Evolutionary conservation across 495 filamentous ascomycete genomes (phyloP).

Genomic region (Letharia lupina): DNA sequence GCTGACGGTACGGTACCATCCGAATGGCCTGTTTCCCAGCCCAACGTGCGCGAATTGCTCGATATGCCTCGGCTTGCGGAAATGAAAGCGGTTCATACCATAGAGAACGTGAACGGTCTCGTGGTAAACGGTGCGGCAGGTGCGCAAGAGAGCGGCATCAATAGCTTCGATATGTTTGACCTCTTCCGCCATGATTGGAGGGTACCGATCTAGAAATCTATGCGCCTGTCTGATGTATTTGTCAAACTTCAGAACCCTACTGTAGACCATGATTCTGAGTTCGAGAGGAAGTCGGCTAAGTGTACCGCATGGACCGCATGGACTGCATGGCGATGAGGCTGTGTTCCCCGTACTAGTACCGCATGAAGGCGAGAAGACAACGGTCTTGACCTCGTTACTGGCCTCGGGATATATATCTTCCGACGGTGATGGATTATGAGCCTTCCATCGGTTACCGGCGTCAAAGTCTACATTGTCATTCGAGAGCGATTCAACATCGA

Average conservation of each 20-base stretch:
- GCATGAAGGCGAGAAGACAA: not conserved
- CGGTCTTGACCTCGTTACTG: not conserved
- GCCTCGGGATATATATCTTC: too few relatives aligned
- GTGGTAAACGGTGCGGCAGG: not conserved
- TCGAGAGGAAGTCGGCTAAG: not conserved
- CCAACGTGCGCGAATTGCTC: not conserved
- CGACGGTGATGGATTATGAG: too few relatives aligned
- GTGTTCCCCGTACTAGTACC: not conserved
- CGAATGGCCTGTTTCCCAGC: not conserved
- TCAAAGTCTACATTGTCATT: not conserved
- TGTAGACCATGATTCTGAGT: not conserved
- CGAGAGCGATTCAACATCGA: not conserved
- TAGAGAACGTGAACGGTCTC: not conserved
- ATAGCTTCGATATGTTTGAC: not conserved
- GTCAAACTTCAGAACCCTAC: not conserved
- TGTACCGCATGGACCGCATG: not conserved
- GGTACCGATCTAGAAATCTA: not conserved
- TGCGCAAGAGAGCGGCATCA: constrained; percentile 1
- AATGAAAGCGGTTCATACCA: not conserved
- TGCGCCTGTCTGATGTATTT: not conserved
- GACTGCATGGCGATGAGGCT: not conserved
- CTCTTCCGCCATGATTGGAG: not conserved
- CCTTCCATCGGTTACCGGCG: not conserved
- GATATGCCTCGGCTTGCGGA: not conserved
- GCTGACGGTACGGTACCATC: not conserved